Percentiles rank a stretch among this genome's conserved stretches.
phyloP scores from a whole-genome alignment of 2,329 filamentous ascomycete species.

The Stemphylium vesicarium region DNA sequence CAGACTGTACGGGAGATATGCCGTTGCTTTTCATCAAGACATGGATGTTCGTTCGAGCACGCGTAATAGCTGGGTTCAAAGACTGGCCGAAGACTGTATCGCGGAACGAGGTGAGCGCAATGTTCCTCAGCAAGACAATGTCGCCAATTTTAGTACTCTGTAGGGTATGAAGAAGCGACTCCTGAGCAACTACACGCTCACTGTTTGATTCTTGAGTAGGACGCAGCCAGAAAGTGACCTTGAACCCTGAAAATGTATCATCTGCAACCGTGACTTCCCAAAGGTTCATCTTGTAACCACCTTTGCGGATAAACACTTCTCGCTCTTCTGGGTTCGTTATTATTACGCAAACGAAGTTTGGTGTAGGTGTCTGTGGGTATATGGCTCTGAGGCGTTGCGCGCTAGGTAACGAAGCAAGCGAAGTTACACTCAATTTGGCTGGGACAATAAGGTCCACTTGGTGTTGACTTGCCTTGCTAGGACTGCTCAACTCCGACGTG shows the following conservation, averaged over 20 bases:
- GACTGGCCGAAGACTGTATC: conserved; percentile 85
- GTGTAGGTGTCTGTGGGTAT: conserved; percentile 78
- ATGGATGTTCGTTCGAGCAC: conserved; percentile 67
- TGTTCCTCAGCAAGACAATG: conserved; percentile 78
- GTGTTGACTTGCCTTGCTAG: conserved; percentile 21
- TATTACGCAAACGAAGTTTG: conserved; percentile 81
- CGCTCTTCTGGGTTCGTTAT: conserved; percentile 73
- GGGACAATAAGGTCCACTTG: conserved; percentile 22
- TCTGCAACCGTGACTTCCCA: conserved; percentile 68
- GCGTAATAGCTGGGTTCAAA: conserved; percentile 73
- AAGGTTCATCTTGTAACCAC: conserved; percentile 57
- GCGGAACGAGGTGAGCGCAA: conserved; percentile 77
- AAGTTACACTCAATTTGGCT: conserved; percentile 56
- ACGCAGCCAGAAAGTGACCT: conserved; percentile 82
- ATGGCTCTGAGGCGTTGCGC: conserved; percentile 70
- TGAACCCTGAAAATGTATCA: conserved; percentile 81
- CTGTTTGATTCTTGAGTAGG: conserved; percentile 28
- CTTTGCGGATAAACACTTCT: conserved; percentile 70
- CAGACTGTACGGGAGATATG: conserved; percentile 56
- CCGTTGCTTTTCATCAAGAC: conserved; percentile 66
- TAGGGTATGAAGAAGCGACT: conserved; percentile 50
- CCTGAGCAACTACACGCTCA: conserved; percentile 29
- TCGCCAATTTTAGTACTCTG: conserved; percentile 70
- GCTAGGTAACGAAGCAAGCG: conserved; percentile 73
- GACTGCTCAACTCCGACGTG: conserved; percentile 29